Evolutionary conservation across 352 stramenopile genomes (phyloP), one percentile per base, ranked within the genome.

Genomic region (Phytophthora rubi): DNA sequence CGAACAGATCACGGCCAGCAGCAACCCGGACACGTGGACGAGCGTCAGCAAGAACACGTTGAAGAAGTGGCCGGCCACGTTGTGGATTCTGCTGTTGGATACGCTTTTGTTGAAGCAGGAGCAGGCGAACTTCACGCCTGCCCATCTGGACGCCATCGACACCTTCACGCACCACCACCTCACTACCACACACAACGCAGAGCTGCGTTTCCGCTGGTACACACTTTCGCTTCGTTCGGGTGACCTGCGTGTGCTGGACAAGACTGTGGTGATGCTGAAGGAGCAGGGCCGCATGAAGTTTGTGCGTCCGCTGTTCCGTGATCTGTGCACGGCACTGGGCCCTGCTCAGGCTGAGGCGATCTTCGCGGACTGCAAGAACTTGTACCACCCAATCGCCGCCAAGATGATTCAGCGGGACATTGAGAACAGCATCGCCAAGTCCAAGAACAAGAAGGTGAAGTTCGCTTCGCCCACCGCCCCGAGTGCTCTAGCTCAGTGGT

Each of bases 281-380:
- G 85, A 92, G 56, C 85, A 92, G 54, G 85, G 83, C 42, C 83
- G 85, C 49, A 91, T 92, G 85, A 92, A 92, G 78, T 92, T 86
- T 53, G 80, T 90, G 21, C 82, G 82, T 30, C 85, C 83, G 48
- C 75, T 93, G 9, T 91, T 89, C 62, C 81, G 81, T 9, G 85
- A 91, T 44, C 45, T 93, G 32, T 85, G 78, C 52, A 75, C 63
- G 16, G 45, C 71, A 12, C 10, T 82, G n/a, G 80, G 82, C 4
- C 62, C 71, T 35, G 61, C 57, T 7, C 54, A 83, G 44, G 73
- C 79, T 1, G 58, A 58, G 8, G 30, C 28, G 3, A 70, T 88
- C 54, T 88, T 89, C 53, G 71, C 68, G 4, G 62, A 83, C 53
- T 86, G 81, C 71, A 89, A 90, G 71, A 73, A 71, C 45, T 33